phyloP scores from a whole-genome alignment of 305 asterid genomes.

The Fraxinus baroniana region DNA sequence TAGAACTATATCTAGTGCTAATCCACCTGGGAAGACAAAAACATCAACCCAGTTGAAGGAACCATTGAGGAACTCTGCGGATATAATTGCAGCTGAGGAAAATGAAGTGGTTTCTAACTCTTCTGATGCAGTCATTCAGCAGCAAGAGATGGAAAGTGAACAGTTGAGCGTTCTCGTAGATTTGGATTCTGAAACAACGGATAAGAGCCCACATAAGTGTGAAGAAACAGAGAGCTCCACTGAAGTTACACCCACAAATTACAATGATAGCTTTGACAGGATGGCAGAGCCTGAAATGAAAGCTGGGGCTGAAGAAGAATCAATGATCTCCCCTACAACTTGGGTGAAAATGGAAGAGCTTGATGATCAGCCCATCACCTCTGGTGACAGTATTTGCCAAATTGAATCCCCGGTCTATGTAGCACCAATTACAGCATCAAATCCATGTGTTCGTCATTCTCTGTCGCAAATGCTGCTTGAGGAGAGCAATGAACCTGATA shows the following conservation, averaged over 20 bases:
- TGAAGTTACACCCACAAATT: slow-evolving; percentile 28
- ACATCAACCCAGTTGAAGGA: slow-evolving; percentile 45
- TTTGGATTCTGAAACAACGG: slow-evolving; percentile 27
- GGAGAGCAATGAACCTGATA: slow-evolving; percentile 83
- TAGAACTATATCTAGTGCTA: slow-evolving; percentile 46
- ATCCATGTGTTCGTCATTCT: slow-evolving; percentile 91
- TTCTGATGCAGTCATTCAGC: slow-evolving; percentile 42
- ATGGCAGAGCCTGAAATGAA: slow-evolving; percentile 34
- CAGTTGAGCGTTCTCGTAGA: slow-evolving; percentile 23
- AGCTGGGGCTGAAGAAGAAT: slow-evolving; percentile 56
- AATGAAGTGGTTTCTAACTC: slow-evolving; percentile 36
- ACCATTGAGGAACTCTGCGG: slow-evolving; percentile 35
- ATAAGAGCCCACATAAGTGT: slow-evolving; percentile 38
- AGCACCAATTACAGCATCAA: slow-evolving; percentile 49
- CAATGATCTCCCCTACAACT: slow-evolving; percentile 71
- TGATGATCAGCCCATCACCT: slow-evolving; percentile 43
- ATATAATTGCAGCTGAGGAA: slow-evolving; percentile 36
- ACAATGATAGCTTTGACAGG: slow-evolving; percentile 26
- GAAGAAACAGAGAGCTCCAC: slow-evolving; percentile 41
- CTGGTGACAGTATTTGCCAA: slow-evolving; percentile 34
- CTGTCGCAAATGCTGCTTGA: slow-evolving; percentile 97
- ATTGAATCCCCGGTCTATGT: slow-evolving; percentile 41
- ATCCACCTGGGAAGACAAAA: slow-evolving; percentile 52
- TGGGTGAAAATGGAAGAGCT: slow-evolving; percentile 91
- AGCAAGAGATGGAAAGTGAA: slow-evolving; percentile 42